Base-by-base conservation (phyloP, 2,329 filamentous ascomycete genomes). In the Penicillium hesseltinei region DNA sequence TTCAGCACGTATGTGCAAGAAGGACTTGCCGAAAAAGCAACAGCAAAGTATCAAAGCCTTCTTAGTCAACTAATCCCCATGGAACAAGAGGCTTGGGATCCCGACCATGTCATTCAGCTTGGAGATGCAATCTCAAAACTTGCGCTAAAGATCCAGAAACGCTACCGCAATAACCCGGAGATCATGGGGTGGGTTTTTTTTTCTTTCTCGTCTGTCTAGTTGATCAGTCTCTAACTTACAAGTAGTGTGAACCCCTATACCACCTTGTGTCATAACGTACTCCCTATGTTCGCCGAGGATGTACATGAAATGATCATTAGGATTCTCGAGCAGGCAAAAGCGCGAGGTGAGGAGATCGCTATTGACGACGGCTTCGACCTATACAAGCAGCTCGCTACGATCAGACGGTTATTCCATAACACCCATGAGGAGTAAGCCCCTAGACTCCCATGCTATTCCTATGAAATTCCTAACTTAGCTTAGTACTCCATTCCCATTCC, bases 291-390 rank as follows among this genome's bases (percentile, higher is more conserved):
- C 71, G 92, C 96, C 56, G 86, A 90, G 62, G 93, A 99, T 73
- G 90, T 91, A 5, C 84, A 89, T 61, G 92, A 93, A 67, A 86
- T 99, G 63, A 87, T 97, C 42, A 83, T 87, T 63, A 84, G 89
- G 54, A 94, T 97, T 60, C 81, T 97, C 63, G 83, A 89, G 57
- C 83, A 88, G 52, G 86, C 89, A 23, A 84, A 88, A 63, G 82
- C 85, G 35, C 85, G 82, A 51, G 87, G 84, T 15, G 82, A 87
- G 54, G 91, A 96, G 66, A 86, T 97, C 48, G 87, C 89, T 39
- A 84, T 97, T 27, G 85, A 96, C 69, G 94, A 99, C 72, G 94
- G 93, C 0, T 97, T 99, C 72, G 90, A 95, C 65, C 78, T 99
- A 19, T 99, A 99, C 77, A 89, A 86, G 68, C 91, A 96, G 69